Base-by-base conservation (phyloP, 352 stramenopile species). In the Pythium volutum region DNA sequence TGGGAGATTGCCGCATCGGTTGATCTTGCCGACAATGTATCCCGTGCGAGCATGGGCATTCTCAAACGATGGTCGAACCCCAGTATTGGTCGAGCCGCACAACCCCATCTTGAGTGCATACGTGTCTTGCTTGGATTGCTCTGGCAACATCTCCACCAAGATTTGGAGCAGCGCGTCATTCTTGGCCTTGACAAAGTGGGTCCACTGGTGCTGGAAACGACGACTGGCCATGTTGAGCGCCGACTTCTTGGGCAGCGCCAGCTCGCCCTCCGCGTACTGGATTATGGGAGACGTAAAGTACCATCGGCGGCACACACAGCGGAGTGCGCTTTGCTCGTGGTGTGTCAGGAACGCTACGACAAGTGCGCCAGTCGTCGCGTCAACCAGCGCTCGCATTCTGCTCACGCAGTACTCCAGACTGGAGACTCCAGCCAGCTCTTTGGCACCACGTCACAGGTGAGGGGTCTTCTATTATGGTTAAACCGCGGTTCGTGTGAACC, bases 1-100 rank as follows among this genome's bases (percentile, higher is more conserved):
- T 10, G 81, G 78, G 54, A 90, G 65, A 26, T 90, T 90, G 26
- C 75, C 69, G n/a, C 77, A 86, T 22, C 81, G 78, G 31, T 90
- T 88, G 60, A 90, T 84, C 56, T 90, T 90, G 56, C 68, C 66
- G 42, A 75, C 62, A 20, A 82, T 84, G 69, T 90, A 90, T 29
- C 81, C 81, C 11, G 78, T 83, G 2, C 81, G 75, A 45, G 81
- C 81, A 11, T 76, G 59, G 15, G 59, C 51, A 41, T 87, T 87
- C 43, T 76, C 70, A 45, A 90, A 90, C 18, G 78, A 88, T 36
- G 81, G 81, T 41, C 81, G 75, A 33, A 81, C 62, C 23, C 81
- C 78, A 10, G 67, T 90, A 36, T 88, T 90, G 6, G 81, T 90
- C 22, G 80, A 85, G 45, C 79, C 48, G 25, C 80, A 87, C 4